Base-by-base conservation (phyloP, 768 basidiomycete species). In the Exsudoporus frostii region DNA sequence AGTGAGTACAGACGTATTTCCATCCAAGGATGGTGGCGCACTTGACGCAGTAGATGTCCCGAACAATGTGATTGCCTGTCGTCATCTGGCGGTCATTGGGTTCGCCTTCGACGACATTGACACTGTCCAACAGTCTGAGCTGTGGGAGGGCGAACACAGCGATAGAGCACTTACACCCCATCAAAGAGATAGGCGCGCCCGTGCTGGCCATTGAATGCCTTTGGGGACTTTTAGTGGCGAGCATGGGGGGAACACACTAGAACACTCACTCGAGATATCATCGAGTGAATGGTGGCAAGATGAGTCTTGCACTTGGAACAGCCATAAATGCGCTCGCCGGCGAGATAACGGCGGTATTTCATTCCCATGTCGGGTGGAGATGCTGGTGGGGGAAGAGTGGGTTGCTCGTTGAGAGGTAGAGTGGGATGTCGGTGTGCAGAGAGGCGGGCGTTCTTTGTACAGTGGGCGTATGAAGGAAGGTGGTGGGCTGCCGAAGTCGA, bases 121-220 rank as follows among this genome's bases (percentile, higher is more conserved):
- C 93, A 54, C 94, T 96, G 66, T 44, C 33, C 53, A 38, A 27
- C 34, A 15, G 51, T 36, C 34, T 60, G 40, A 64, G 53, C 39
- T 27, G 22, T 34, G 13, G 34, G 17, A 47, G 41, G n/a, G 54
- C 33, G 54, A 54, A 59, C 55, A 45, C 53, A 30, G 39, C 36
- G 50, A 55, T 45, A 58, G 50, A 54, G 62, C 41, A 61, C 93
- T 79, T 71, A 96, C 95, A 97, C 94, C 60, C 79, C 83, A 48
- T 95, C 91, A 64, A 98, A 95, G 57, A 98, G 83, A 70, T 95
- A 94, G 17, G 96, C 96, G 52, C 91, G 80, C 17, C 96, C 96
- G 71, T 97, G 93, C 72, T 97, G 93, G 25, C 96, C 96, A 58
- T 92, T 94, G 79, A 98, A 98, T 40, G 91, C 90, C 96, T 98